Conservation (phyloP, 805 yeast genomes). For the Starmerella vaccinii region DNA sequence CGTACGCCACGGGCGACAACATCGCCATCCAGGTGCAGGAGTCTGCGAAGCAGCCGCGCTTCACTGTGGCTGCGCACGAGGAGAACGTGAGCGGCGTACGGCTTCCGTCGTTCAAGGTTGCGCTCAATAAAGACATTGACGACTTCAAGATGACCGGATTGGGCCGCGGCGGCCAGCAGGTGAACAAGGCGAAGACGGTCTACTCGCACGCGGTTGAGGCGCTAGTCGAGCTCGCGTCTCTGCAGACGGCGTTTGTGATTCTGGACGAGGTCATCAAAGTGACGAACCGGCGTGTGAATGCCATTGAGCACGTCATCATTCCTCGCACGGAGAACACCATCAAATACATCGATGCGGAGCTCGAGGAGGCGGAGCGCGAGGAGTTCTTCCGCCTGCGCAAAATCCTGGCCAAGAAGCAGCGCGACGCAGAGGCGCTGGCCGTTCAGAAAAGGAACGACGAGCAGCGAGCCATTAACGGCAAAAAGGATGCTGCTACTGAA, state of each 20-base stretch:
- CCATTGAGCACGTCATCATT: conserved; percentile 94
- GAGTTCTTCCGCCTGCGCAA: conserved; percentile 94
- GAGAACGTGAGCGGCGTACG: conserved; percentile 95
- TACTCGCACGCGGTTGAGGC: conserved; percentile 97
- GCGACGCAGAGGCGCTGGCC: conserved; percentile 36
- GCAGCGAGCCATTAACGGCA: conserved; percentile 18
- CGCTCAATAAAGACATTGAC: conserved; percentile 71
- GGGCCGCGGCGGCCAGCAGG: conserved; percentile 98
- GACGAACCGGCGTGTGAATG: conserved; percentile 95
- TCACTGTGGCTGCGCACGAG: conserved; percentile 81
- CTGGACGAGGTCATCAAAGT: conserved; percentile 96
- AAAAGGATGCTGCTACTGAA: no score
- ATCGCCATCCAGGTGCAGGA: conserved; percentile 94
- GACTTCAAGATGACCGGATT: conserved; percentile 94
- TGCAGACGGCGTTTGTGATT: conserved; percentile 93
- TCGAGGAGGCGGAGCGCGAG: conserved; percentile 96
- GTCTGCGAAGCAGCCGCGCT: conserved; percentile 75
- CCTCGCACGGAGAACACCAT: conserved; percentile 97
- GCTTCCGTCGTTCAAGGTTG: conserved; percentile 84
- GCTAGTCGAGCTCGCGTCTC: conserved; percentile 84
- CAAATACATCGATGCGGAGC: conserved; percentile 80
- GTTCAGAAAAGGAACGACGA: conserved; percentile 14
- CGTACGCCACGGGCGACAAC: conserved; percentile 95
- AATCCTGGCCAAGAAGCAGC: conserved; percentile 89
- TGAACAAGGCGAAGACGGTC: conserved; percentile 84